These are phyloP conservation scores for Phallus indusiatus DNA, from an alignment of 768 basidiomycete genomes.

Conservation along the genomic window DNA sequence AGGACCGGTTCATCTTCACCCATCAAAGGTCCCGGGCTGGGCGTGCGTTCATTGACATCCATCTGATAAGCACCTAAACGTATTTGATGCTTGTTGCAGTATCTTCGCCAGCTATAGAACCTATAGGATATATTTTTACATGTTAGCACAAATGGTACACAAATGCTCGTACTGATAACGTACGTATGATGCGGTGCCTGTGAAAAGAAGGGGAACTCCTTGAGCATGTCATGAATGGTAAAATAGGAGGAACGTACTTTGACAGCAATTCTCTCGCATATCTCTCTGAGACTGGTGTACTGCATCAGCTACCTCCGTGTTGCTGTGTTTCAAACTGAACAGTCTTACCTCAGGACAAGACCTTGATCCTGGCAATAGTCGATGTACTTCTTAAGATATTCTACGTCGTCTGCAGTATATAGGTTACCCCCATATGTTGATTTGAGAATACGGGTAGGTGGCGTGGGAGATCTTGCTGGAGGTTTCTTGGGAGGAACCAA, in stretches of 20 bases:
- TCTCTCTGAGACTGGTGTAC: constrained; percentile 54
- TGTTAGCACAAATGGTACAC: neutral
- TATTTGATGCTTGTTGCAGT: constrained; percentile 90
- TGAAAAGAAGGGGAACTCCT: constrained; percentile 7
- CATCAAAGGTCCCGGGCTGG: constrained; percentile 5
- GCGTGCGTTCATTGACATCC: constrained; percentile 30
- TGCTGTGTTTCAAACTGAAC: neutral
- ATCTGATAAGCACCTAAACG: constrained; percentile 79
- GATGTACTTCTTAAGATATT: constrained; percentile 81
- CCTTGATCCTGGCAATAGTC: constrained; percentile 88
- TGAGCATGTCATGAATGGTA: neutral
- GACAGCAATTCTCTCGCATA: constrained; percentile 78
- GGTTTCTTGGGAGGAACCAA: constrained; percentile 36
- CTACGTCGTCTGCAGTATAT: constrained; percentile 75
- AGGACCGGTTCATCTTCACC: constrained; percentile 8
- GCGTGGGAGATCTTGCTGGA: constrained; percentile 72
- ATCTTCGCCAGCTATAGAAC: constrained; percentile 86
- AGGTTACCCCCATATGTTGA: constrained; percentile 86
- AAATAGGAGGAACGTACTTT: constrained; percentile 38
- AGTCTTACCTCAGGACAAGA: constrained; percentile 60
- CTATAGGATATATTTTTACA: constrained; percentile 26
- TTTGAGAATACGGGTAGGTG: constrained; percentile 74
- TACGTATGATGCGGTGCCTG: constrained; percentile 88
- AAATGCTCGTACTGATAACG: constrained; percentile 15
- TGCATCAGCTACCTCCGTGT: neutral